Evolutionary conservation across 1,139 yeast genomes (phyloP).

Genomic region (Saccharomyces hybrid): DNA sequence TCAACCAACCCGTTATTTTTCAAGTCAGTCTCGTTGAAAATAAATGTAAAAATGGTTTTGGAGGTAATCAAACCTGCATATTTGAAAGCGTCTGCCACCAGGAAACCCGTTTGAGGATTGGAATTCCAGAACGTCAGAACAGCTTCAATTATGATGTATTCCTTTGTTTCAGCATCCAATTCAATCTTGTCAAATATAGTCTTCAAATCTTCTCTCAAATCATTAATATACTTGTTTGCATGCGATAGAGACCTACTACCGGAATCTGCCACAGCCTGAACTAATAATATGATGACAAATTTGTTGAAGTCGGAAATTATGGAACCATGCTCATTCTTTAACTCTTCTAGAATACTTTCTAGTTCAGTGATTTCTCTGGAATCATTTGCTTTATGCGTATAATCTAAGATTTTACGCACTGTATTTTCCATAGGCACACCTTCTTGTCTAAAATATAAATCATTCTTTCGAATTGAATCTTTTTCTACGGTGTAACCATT

Average conservation of each 20-base stretch:
- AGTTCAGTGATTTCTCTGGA: slow-evolving; percentile 30
- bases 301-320: slow-evolving; percentile 37
- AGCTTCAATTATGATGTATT: slow-evolving; percentile 50
- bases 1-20: slow-evolving; percentile 31
- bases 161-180: slow-evolving; percentile 29
- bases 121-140: slow-evolving; percentile 70
- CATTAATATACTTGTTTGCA: slow-evolving; percentile 60
- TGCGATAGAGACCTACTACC: slow-evolving; percentile 90
- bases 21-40: slow-evolving; percentile 33
- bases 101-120: slow-evolving; percentile 73
- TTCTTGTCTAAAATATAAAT: slow-evolving; percentile 31
- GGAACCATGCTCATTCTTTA: slow-evolving; percentile 30
- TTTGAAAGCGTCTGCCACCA: slow-evolving; percentile 59
- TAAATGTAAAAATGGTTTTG: slow-evolving; percentile 36
- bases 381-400: slow-evolving; percentile 32
- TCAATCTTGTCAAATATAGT: slow-evolving; percentile 40
- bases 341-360: slow-evolving; percentile 30
- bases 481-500: slow-evolving; percentile 22
- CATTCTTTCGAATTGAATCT: slow-evolving; percentile 25
- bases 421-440: slow-evolving; percentile 30
- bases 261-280: slow-evolving; percentile 69
- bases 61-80: slow-evolving; percentile 44
- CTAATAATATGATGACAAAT: slow-evolving; percentile 51
- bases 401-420: slow-evolving; percentile 32
- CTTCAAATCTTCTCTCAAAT: slow-evolving; percentile 47